Percentiles rank a stretch among this genome's conserved stretches.
phyloP scores from a whole-genome alignment of 2,329 filamentous ascomycete genomes.

The Metarhizium robertsii region DNA sequence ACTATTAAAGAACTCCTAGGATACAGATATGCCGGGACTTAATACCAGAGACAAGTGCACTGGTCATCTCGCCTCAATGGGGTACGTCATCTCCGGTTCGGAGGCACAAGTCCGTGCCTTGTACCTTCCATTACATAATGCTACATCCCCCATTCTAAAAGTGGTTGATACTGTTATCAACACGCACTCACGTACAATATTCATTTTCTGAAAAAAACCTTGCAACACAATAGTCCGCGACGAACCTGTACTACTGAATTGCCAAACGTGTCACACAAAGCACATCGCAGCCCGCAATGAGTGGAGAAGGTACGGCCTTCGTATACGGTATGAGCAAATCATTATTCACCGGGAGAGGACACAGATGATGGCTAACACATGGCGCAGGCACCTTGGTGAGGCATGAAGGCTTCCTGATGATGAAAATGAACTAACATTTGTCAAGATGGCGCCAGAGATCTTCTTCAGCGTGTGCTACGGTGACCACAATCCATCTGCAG shows the following conservation, averaged over 20 bases:
- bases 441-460: conserved; percentile 71
- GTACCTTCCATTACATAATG: neutral
- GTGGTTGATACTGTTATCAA: neutral
- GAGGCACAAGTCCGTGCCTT: too few relatives aligned
- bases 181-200: neutral
- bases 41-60: too few relatives aligned
- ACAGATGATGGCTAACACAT: neutral
- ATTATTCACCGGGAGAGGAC: neutral
- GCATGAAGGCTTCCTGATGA: neutral
- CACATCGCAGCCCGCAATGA: conserved; percentile 21
- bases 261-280: too few relatives aligned
- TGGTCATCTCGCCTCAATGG: too few relatives aligned
- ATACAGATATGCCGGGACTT: too few relatives aligned
- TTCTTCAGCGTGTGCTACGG: conserved; percentile 79
- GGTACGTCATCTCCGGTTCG: too few relatives aligned
- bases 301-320: conserved; percentile 38
- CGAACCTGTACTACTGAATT: too few relatives aligned
- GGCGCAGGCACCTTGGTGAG: conserved; percentile 26
- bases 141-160: too few relatives aligned
- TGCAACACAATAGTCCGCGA: neutral
- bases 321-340: conserved; percentile 41
- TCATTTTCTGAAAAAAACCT: neutral
- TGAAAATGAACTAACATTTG: conserved; percentile 12
- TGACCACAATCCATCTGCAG: conserved; percentile 34
- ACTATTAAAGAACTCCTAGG: too few relatives aligned